A percentile compares a stretch with the other conserved stretches of the same genome.
Evolutionary conservation across 1,139 yeast genomes (phyloP).

Genomic region (Yamadazyma siamensis): DNA sequence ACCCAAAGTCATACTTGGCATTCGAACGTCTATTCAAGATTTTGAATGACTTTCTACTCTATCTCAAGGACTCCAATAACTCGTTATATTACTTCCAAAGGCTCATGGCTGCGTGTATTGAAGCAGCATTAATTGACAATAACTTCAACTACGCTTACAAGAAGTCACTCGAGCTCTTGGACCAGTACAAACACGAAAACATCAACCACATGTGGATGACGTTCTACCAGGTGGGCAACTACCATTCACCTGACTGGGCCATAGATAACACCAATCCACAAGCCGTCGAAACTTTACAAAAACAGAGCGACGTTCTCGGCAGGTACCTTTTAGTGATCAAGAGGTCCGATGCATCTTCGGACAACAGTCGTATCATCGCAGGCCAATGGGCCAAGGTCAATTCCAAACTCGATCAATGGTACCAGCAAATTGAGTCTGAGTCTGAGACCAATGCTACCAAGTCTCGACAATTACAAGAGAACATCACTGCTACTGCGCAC

Average conservation of each 20-base stretch:
- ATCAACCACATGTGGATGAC: slow-evolving; percentile 54
- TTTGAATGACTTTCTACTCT: slow-evolving; percentile 34
- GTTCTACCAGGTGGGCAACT: slow-evolving; percentile 61
- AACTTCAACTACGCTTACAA: slow-evolving; percentile 55
- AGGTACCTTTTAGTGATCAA: slow-evolving; percentile 27
- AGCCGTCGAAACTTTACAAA: slow-evolving; percentile 20
- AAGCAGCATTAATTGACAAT: slow-evolving; percentile 50
- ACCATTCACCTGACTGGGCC: slow-evolving; percentile 48
- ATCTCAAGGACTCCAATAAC: slow-evolving; percentile 13
- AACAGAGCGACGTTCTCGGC: slow-evolving; percentile 51
- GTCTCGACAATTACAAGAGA: slow-evolving; percentile 10
- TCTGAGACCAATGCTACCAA: slow-evolving; percentile 4
- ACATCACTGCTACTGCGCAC: slow-evolving; percentile 17
- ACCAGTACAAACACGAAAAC: slow-evolving; percentile 15
- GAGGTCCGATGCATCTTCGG: slow-evolving; percentile 19
- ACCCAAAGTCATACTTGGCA: slow-evolving; percentile 52
- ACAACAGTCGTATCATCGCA: slow-evolving; percentile 26
- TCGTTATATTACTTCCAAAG: slow-evolving; percentile 25
- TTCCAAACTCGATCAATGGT: slow-evolving; percentile 23
- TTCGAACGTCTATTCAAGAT: slow-evolving; percentile 41
- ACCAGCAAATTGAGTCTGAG: slow-evolving; percentile 10
- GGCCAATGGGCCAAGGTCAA: slow-evolving; percentile 38
- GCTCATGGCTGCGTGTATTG: slow-evolving; percentile 52
- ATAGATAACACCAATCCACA: slow-evolving; percentile 18
- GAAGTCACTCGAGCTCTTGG: slow-evolving; percentile 28